Conservation (phyloP, 352 stramenopile genomes). For the Pythium diclinum region DNA sequence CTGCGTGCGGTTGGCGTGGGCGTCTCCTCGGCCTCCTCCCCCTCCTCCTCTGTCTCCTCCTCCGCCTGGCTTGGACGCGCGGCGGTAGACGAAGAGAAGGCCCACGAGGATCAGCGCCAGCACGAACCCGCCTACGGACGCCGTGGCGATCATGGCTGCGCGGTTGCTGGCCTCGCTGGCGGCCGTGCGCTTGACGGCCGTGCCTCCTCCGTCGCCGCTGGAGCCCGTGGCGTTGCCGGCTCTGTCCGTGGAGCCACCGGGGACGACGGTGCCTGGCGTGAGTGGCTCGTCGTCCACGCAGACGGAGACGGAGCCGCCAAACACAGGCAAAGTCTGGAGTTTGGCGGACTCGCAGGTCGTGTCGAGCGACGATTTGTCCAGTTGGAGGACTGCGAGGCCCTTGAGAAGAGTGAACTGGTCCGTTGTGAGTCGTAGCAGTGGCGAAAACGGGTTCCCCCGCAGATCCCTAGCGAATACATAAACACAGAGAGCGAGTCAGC, state of each 20-base stretch:
- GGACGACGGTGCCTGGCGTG: slow-evolving; percentile 6
- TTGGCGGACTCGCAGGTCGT: slow-evolving; percentile 1
- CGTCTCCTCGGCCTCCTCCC: background rate
- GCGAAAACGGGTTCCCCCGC: slow-evolving; percentile 6
- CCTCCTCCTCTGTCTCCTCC: background rate
- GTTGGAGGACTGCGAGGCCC: background rate
- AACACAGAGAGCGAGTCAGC: background rate
- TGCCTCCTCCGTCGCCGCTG: background rate
- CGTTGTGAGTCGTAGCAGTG: background rate
- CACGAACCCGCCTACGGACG: background rate
- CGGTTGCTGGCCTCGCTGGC: background rate
- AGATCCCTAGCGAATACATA: background rate
- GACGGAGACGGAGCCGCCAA: background rate
- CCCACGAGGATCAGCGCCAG: background rate
- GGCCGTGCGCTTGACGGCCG: background rate
- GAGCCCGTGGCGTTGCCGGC: background rate
- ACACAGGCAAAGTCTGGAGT: background rate
- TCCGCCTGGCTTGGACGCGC: background rate
- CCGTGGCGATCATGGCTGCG: background rate
- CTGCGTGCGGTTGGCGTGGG: slow-evolving; percentile 1
- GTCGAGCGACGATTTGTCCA: slow-evolving; percentile 2
- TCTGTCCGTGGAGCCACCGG: background rate
- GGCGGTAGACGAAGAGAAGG: background rate
- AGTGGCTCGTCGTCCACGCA: slow-evolving; percentile 1
- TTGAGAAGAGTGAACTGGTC: slow-evolving; percentile 4